Evolutionary conservation across 2,329 filamentous ascomycete genomes (phyloP).

Genomic region (Colletotrichum spaethianum): DNA sequence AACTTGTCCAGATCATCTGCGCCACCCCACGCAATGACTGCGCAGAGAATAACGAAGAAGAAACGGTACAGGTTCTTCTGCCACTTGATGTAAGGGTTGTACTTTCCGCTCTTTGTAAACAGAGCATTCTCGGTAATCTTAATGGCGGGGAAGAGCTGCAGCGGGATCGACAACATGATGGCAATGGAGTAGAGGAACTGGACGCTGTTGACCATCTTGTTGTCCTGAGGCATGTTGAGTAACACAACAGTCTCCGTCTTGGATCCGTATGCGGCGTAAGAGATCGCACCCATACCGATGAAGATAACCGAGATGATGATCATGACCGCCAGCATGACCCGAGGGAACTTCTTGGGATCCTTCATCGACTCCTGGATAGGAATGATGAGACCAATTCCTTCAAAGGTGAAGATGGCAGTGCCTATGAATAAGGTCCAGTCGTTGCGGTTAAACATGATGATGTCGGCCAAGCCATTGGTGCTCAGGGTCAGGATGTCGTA

Average conservation of each 20-base stretch:
- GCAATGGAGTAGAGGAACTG: conserved; percentile 98
- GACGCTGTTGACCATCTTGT: conserved; percentile 94
- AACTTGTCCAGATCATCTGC: conserved; percentile 91
- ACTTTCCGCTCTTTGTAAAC: conserved; percentile 95
- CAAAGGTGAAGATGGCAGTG: conserved; percentile 92
- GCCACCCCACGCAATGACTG: conserved; percentile 90
- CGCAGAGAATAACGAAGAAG: conserved; percentile 89
- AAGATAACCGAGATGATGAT: conserved; percentile 94
- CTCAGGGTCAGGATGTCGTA: conserved; percentile 91
- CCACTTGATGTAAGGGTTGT: conserved; percentile 99
- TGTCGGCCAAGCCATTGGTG: conserved; percentile 83
- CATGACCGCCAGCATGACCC: conserved; percentile 92
- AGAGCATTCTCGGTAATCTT: conserved; percentile 95
- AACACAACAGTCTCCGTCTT: conserved; percentile 97
- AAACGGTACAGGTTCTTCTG: conserved; percentile 99
- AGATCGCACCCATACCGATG: conserved; percentile 90
- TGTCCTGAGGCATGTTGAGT: conserved; percentile 95
- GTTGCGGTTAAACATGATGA: conserved; percentile 89
- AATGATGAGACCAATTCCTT: conserved; percentile 82
- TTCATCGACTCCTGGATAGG: conserved; percentile 87
- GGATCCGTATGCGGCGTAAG: conserved; percentile 96
- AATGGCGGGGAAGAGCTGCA: conserved; percentile 98
- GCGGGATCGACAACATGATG: conserved; percentile 93
- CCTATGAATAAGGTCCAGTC: conserved; percentile 99
- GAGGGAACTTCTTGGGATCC: conserved; percentile 89